These are phyloP conservation scores for Fusarium siculi DNA, from an alignment of 2,329 filamentous ascomycete species.

Conservation along the genomic window DNA sequence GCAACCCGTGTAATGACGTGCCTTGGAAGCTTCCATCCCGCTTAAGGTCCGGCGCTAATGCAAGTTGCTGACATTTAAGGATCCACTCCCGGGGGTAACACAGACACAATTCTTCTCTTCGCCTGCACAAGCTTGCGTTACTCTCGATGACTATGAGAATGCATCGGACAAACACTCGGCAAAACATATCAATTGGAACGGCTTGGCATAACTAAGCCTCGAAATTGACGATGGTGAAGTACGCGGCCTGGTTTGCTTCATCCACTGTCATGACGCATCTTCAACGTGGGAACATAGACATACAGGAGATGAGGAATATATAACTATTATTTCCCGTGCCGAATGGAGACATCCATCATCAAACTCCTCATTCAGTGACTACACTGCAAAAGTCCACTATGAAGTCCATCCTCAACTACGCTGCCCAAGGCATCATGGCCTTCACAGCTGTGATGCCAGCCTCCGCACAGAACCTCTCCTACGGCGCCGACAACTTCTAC, in stretches of 20 bases:
- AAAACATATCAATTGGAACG: fast-evolving
- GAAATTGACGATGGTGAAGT: neutral
- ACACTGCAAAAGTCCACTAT: fast-evolving
- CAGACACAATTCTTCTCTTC: neutral
- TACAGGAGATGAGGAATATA: neutral
- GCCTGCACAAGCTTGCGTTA: neutral
- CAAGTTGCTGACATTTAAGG: neutral
- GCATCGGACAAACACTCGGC: neutral
- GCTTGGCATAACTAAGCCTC: neutral
- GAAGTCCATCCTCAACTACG: neutral
- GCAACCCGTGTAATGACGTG: neutral
- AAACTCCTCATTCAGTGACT: fast-evolving
- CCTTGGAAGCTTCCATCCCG: neutral
- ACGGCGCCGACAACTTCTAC: conserved; percentile 4
- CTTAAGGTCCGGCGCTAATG: neutral
- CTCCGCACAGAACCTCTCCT: neutral
- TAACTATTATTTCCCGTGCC: neutral
- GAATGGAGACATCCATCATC: fast-evolving
- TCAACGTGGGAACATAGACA: no score
- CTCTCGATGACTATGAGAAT: fast-evolving
- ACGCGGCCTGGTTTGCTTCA: neutral
- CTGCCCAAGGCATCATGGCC: neutral
- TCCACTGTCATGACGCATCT: neutral
- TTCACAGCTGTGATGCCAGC: neutral
- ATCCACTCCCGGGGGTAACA: neutral